A percentile compares a stretch with the other conserved stretches of the same genome.
phyloP scores from a whole-genome alignment of 371 early-diverging fungal genomes.

The Cokeromyces recurvatus region DNA sequence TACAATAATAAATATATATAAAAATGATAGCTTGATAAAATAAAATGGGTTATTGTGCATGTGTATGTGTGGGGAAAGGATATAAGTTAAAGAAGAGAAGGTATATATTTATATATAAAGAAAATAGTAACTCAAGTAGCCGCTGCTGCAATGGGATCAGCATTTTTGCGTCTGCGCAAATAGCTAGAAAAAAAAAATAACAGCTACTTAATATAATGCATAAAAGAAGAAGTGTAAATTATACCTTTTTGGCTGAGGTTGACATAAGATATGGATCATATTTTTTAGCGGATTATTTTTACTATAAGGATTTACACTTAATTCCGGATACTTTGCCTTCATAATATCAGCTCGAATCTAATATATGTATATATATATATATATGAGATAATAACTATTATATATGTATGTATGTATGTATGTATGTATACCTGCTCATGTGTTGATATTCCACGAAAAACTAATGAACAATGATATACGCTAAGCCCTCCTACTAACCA shows the following conservation, averaged over 20 bases:
- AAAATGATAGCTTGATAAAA: no score
- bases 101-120: no score
- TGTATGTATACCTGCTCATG: constrained; percentile 88
- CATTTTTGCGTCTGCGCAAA: constrained; percentile 34
- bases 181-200: no score
- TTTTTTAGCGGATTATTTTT: constrained; percentile 42
- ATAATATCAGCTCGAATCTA: constrained; percentile 26
- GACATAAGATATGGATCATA: constrained; percentile 52
- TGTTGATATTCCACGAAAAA: constrained; percentile 73
- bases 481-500: constrained; percentile 69
- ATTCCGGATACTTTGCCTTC: constrained; percentile 40
- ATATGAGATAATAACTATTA: no score
- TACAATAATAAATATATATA: no score
- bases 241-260: constrained; percentile 59
- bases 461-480: constrained; percentile 71
- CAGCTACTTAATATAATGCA: no score
- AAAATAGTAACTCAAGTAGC: constrained; percentile 1
- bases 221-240: no score
- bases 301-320: constrained; percentile 48
- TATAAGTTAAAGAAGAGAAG: no score
- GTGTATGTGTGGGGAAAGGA: no score
- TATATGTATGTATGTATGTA: no score
- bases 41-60: no score
- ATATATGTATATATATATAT: no score
- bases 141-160: constrained; percentile 12